Conservation (phyloP, 139 green algal species). For the Edaphochlamys debaryana region DNA sequence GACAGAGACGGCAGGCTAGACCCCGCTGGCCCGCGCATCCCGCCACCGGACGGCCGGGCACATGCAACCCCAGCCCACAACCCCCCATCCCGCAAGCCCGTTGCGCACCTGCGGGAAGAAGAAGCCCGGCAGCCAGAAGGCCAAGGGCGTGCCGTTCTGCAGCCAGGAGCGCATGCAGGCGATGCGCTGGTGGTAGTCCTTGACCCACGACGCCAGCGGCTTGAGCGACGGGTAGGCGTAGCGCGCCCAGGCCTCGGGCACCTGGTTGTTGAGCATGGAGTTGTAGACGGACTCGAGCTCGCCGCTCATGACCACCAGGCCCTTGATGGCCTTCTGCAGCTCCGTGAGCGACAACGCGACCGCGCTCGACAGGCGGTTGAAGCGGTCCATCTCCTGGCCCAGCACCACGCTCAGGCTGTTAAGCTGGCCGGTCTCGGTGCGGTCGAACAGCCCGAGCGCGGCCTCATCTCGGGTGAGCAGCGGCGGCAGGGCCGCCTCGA, state of each 20-base stretch:
- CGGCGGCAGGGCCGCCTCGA: conserved; percentile 58
- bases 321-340: conserved; percentile 85
- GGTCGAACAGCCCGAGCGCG: conserved; percentile 64
- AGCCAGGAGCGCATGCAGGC: conserved; percentile 87
- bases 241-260: conserved; percentile 64
- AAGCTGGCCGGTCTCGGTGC: conserved; percentile 64
- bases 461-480: conserved; percentile 63
- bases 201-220: conserved; percentile 81
- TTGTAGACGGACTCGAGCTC: conserved; percentile 85
- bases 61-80: no score
- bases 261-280: conserved; percentile 79
- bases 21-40: no score
- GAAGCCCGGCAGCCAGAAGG: conserved; percentile 89
- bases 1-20: no score
- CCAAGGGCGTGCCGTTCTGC: conserved; percentile 65
- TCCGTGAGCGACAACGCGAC: conserved; percentile 62
- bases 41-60: no score
- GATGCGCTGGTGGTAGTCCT: conserved; percentile 81
- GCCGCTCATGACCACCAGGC: conserved; percentile 85
- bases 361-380: conserved; percentile 50
- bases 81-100: no score
- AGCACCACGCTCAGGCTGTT: conserved; percentile 85
- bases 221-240: conserved; percentile 86
- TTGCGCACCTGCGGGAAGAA: conserved; percentile 82
- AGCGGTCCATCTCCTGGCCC: conserved; percentile 75